Evolutionary conservation across 768 basidiomycete genomes (phyloP).

Genomic region (Termitomyces sp.): DNA sequence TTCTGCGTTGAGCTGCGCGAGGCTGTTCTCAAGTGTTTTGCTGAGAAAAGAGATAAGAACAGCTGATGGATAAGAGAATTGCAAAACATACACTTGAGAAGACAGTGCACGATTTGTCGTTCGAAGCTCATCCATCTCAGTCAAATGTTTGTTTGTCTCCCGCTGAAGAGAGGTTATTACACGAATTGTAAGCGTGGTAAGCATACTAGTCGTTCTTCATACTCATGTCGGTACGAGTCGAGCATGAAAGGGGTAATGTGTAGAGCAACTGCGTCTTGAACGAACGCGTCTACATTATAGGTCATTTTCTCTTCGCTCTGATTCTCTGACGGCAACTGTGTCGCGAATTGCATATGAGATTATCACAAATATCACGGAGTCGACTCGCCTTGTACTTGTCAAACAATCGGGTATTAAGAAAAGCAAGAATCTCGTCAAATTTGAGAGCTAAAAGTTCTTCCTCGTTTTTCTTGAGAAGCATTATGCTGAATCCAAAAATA

Average conservation of each 20-base stretch:
- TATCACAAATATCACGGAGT: conserved; percentile 2
- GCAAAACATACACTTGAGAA: conserved; percentile 67
- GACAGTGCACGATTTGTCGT: conserved; percentile 75
- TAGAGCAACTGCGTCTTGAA: conserved; percentile 81
- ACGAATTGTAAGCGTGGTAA: neutral
- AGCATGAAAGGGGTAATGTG: conserved; percentile 95
- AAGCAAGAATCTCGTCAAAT: conserved; percentile 88
- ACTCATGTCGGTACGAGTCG: conserved; percentile 85
- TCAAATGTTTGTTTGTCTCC: conserved; percentile 76
- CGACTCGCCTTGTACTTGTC: conserved; percentile 65
- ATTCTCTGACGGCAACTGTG: conserved; percentile 25
- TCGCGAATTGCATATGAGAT: neutral
- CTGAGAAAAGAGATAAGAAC: conserved; percentile 34
- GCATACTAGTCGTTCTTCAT: conserved; percentile 68
- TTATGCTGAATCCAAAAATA: conserved; percentile 91
- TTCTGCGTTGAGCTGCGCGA: conserved; percentile 79
- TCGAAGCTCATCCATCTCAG: conserved; percentile 79
- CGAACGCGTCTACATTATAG: conserved; percentile 79
- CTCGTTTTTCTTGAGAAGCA: conserved; percentile 86
- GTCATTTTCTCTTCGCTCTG: conserved; percentile 25
- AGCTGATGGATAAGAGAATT: neutral
- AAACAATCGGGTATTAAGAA: conserved; percentile 77
- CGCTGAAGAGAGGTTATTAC: conserved; percentile 31
- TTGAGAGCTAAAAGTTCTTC: conserved; percentile 72
- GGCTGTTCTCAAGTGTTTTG: conserved; percentile 71